These are phyloP conservation scores for Liquidambar formosana DNA, from an alignment of 164 flowering plant species.

Conservation along the genomic window DNA sequence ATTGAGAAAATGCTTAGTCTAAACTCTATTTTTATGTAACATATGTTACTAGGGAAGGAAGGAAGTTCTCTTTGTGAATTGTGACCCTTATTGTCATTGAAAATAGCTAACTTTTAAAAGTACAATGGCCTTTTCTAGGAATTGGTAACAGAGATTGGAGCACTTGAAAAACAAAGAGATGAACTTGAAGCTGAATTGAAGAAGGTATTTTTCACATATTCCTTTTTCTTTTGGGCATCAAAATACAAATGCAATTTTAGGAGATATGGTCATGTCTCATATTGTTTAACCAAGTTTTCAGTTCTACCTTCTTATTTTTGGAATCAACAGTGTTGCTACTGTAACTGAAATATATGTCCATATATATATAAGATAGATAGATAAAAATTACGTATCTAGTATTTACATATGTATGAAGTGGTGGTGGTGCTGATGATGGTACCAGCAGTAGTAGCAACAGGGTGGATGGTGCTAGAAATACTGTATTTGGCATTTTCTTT, in stretches of 20 bases:
- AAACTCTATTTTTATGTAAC: neutral
- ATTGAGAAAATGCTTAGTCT: neutral
- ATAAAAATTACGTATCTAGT: too few relatives aligned
- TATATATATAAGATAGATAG: too few relatives aligned
- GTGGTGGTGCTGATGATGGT: too few relatives aligned
- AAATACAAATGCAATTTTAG: too few relatives aligned
- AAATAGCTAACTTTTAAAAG: neutral
- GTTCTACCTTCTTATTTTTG: too few relatives aligned
- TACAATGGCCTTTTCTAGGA: conserved; percentile 51
- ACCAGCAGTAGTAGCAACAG: too few relatives aligned
- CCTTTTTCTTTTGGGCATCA: neutral
- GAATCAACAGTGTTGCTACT: too few relatives aligned
- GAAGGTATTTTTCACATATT: conserved; percentile 40
- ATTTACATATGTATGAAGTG: too few relatives aligned
- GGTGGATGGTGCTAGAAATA: too few relatives aligned
- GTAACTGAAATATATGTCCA: too few relatives aligned
- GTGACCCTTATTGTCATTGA: neutral
- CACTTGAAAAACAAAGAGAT: conserved; percentile 59
- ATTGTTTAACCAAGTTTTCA: too few relatives aligned
- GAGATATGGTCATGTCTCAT: too few relatives aligned
- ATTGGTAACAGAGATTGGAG: conserved; percentile 52
- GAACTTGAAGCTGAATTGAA: conserved; percentile 75
- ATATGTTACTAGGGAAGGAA: neutral
- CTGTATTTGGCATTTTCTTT: neutral
- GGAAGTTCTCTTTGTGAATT: neutral